Percentiles rank a stretch among this genome's conserved stretches.
Conservation (phyloP, 1,139 yeast species). For the Kodamaea fungicola region DNA sequence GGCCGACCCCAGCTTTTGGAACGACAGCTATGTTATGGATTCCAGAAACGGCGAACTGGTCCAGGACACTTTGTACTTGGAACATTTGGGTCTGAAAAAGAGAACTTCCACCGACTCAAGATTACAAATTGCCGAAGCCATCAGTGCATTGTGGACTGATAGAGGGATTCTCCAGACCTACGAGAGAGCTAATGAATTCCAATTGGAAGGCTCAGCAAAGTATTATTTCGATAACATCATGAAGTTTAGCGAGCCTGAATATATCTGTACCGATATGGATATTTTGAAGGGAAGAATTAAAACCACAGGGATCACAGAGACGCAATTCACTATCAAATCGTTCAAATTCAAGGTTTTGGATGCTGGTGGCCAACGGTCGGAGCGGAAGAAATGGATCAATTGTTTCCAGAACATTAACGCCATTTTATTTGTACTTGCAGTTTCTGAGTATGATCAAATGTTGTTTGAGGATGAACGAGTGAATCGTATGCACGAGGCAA, state of each 20-base stretch:
- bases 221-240: constrained; percentile 71
- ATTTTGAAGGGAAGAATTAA: constrained; percentile 87
- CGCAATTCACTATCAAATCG: constrained; percentile 67
- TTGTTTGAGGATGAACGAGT: constrained; percentile 86
- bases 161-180: constrained; percentile 62
- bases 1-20: constrained; percentile 20
- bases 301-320: constrained; percentile 94
- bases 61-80: constrained; percentile 12
- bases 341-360: constrained; percentile 76
- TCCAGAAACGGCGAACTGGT: constrained; percentile 1
- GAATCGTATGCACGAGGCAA: constrained; percentile 88
- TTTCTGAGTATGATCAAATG: constrained; percentile 89
- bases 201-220: constrained; percentile 74
- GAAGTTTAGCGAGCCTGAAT: constrained; percentile 60
- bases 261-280: constrained; percentile 75
- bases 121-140: constrained; percentile 62
- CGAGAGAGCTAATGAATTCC: constrained; percentile 69
- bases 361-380: constrained; percentile 97
- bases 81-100: constrained; percentile 2
- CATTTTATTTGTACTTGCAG: constrained; percentile 85
- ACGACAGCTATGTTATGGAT: constrained; percentile 6
- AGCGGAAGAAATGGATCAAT: constrained; percentile 93
- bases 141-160: constrained; percentile 69
- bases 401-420: constrained; percentile 92
- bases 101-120: constrained; percentile 13